A percentile compares a stretch with the other conserved stretches of the same genome.
Conservation (phyloP, 2,329 filamentous ascomycete genomes). For the Aspergillus alliaceus region DNA sequence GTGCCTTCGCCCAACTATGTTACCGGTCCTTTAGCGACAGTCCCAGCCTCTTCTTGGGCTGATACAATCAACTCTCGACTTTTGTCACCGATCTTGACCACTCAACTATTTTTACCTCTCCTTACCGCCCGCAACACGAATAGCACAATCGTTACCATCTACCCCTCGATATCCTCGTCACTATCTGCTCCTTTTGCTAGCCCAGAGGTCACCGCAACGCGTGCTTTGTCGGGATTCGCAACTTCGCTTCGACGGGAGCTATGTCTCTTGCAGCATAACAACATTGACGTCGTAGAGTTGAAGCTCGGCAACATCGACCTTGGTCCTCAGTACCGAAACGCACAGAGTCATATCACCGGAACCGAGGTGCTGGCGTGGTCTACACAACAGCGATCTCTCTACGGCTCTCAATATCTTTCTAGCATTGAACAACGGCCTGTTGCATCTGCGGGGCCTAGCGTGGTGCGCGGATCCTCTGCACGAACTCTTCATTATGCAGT, state of each 20-base stretch:
- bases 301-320: conserved; percentile 92
- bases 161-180: conserved; percentile 48
- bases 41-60: conserved; percentile 79
- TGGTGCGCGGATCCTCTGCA: conserved; percentile 65
- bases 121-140: conserved; percentile 61
- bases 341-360: conserved; percentile 43
- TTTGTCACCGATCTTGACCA: conserved; percentile 81
- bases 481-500: conserved; percentile 81
- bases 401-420: conserved; percentile 43
- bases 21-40: conserved; percentile 79
- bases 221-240: conserved; percentile 83
- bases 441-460: conserved; percentile 39
- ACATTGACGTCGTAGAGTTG: conserved; percentile 76
- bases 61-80: conserved; percentile 92
- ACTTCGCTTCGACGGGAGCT: conserved; percentile 79
- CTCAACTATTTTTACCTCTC: conserved; percentile 84
- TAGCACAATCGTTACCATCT: conserved; percentile 46
- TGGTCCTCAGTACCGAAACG: conserved; percentile 56
- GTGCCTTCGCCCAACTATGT: conserved; percentile 78
- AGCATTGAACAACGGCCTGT: conserved; percentile 44
- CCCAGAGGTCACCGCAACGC: conserved; percentile 81
- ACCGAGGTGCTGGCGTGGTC: conserved; percentile 63
- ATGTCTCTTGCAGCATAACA: conserved; percentile 60
- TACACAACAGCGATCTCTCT: conserved; percentile 54
- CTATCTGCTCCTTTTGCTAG: conserved; percentile 52